Evolutionary conservation across 169 alveolate species (phyloP).

Genomic region (Plasmodium cynomolgi): DNA sequence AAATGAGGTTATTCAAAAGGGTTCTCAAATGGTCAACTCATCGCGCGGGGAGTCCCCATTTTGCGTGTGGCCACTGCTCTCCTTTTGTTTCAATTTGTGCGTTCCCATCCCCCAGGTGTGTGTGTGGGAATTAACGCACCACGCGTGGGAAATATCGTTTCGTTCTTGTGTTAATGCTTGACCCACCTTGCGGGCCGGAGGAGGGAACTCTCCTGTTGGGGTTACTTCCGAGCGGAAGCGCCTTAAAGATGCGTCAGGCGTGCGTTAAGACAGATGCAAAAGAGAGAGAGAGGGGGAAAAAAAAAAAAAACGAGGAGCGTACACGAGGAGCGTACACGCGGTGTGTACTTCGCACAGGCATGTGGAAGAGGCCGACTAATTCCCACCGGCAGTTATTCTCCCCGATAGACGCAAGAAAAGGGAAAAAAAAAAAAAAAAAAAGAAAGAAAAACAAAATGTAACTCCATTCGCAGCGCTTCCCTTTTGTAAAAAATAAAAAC

Average conservation of each 20-base stretch:
- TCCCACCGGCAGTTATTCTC: neutral
- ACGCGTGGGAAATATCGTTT: neutral
- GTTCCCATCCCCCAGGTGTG: neutral
- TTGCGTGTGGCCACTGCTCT: neutral
- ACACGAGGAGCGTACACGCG: neutral
- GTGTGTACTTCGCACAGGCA: neutral
- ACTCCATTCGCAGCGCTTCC: neutral
- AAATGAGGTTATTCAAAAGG: neutral
- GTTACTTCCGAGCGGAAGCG: neutral
- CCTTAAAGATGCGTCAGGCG: neutral
- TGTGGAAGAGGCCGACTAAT: neutral
- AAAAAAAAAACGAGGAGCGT: neutral
- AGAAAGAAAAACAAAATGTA: neutral
- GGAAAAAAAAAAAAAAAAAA: neutral
- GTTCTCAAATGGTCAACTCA: neutral
- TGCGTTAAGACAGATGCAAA: neutral
- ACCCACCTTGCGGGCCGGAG: neutral
- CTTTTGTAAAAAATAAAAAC: neutral
- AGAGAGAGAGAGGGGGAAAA: neutral
- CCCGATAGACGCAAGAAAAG: neutral
- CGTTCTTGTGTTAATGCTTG: neutral
- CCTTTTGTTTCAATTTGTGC: neutral
- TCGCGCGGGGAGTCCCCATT: neutral
- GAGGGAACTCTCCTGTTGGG: neutral
- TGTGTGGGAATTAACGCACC: neutral